phyloP scores from a whole-genome alignment of 805 yeast species.

The Scheffersomyces ergatensis region DNA sequence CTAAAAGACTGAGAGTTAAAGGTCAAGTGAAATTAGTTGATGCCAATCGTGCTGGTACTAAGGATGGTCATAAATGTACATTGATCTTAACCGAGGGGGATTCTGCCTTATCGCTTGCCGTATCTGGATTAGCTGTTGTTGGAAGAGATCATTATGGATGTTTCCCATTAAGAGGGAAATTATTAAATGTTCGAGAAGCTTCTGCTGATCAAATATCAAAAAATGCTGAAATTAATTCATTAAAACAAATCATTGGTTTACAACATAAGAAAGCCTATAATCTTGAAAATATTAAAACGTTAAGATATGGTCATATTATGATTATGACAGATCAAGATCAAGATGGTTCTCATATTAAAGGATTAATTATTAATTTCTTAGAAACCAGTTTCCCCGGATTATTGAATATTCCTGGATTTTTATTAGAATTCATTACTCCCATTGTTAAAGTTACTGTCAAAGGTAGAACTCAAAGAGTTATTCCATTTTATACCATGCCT shows the following conservation, averaged over 20 bases:
- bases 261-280: conserved; percentile 85
- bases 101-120: conserved; percentile 90
- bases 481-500: conserved; percentile 91
- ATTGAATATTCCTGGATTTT: conserved; percentile 84
- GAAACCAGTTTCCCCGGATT: conserved; percentile 95
- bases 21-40: conserved; percentile 89
- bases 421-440: conserved; percentile 93
- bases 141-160: conserved; percentile 96
- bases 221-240: conserved; percentile 91
- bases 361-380: conserved; percentile 86
- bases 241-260: conserved; percentile 91
- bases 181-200: conserved; percentile 94
- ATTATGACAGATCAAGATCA: conserved; percentile 99
- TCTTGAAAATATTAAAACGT: conserved; percentile 57
- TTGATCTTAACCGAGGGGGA: conserved; percentile 95
- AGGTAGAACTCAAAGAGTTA: conserved; percentile 54
- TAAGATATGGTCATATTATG: conserved; percentile 96
- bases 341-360: conserved; percentile 97
- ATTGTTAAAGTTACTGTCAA: conserved; percentile 83
- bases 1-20: conserved; percentile 78
- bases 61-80: conserved; percentile 88
- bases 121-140: conserved; percentile 89
- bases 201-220: conserved; percentile 92
- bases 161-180: conserved; percentile 92
- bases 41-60: conserved; percentile 95